Conservation (phyloP, 1,139 yeast genomes). For the Trichomonascaceae sp. region DNA sequence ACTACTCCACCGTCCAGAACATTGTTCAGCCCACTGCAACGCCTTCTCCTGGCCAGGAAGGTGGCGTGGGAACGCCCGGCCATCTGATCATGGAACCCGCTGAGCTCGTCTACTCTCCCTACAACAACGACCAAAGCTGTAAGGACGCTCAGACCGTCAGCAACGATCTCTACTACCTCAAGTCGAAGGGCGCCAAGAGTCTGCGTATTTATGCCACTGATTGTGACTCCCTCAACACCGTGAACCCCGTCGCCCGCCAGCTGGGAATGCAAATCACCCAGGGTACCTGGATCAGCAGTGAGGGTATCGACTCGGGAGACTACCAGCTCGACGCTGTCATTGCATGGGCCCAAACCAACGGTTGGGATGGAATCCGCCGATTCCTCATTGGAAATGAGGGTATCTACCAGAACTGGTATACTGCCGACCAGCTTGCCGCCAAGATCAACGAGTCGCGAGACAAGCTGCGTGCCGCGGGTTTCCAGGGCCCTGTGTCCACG, state of each 20-base stretch:
- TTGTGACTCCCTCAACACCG: conserved; percentile 54
- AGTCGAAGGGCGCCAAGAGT: conserved; percentile 45
- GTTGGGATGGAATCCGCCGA: conserved; percentile 60
- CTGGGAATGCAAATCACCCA: conserved; percentile 68
- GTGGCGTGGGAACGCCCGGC: conserved; percentile 7
- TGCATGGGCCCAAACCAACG: conserved; percentile 27
- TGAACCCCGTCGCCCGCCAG: conserved; percentile 45
- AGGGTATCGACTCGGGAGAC: conserved; percentile 61
- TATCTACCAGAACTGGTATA: conserved; percentile 43
- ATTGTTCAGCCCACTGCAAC: conserved; percentile 4
- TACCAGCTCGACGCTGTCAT: conserved; percentile 42
- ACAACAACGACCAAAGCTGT: conserved; percentile 53
- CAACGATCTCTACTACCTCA: conserved; percentile 46
- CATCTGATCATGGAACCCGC: conserved; percentile 29
- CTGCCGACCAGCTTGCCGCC: conserved; percentile 43
- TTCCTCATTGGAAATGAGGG: conserved; percentile 87
- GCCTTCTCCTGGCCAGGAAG: conserved; percentile 3
- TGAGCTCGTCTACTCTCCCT: conserved; percentile 70
- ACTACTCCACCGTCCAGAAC: conserved; percentile 2
- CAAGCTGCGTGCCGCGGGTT: conserved; percentile 53
- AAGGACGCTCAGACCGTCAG: conserved; percentile 41
- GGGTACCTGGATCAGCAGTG: conserved; percentile 63
- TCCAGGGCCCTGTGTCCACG: conserved; percentile 63
- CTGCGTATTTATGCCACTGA: conserved; percentile 79
- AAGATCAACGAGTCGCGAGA: conserved; percentile 55